These are phyloP conservation scores for Pythium brachiatum DNA, from an alignment of 352 stramenopile species.

Conservation along the genomic window DNA sequence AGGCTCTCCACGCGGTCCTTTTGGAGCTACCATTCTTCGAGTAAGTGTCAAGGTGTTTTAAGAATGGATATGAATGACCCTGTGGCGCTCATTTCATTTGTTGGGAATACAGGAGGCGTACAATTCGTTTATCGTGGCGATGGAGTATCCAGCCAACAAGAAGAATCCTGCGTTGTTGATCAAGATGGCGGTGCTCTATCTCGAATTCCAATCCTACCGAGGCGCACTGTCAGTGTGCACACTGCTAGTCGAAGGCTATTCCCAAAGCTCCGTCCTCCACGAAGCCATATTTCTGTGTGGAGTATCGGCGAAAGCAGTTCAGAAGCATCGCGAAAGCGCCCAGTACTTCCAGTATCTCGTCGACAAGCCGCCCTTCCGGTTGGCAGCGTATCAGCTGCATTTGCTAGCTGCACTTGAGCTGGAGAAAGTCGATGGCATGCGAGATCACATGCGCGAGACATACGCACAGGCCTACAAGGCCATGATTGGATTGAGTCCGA, in stretches of 20 bases:
- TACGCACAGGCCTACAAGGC: constrained; percentile 58
- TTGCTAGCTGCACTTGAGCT: constrained; percentile 57
- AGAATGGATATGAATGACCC: not conserved
- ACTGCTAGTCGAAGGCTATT: constrained; percentile 60
- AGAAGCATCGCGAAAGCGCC: constrained; percentile 56
- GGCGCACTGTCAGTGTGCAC: constrained; percentile 69
- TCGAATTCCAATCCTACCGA: constrained; percentile 60
- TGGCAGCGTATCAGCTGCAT: constrained; percentile 53
- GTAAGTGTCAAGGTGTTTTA: not conserved
- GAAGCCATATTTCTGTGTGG: constrained; percentile 71
- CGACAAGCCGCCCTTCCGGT: constrained; percentile 48
- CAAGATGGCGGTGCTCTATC: constrained; percentile 60
- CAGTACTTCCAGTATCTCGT: constrained; percentile 74
- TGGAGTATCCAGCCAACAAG: constrained; percentile 75
- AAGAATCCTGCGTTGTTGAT: constrained; percentile 50
- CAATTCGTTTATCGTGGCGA: constrained; percentile 74
- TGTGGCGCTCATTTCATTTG: not conserved
- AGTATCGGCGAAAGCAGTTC: constrained; percentile 47
- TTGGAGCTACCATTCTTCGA: constrained; percentile 4
- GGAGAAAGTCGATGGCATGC: constrained; percentile 38
- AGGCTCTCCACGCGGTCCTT: not conserved
- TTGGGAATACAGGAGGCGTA: constrained; percentile 44
- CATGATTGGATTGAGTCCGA: constrained; percentile 44
- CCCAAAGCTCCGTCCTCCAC: constrained; percentile 31
- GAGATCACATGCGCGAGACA: constrained; percentile 40